A percentile compares a stretch with the other conserved stretches of the same genome.
Evolutionary conservation across 2,329 filamentous ascomycete genomes (phyloP).

Genomic region (Purpureocillium takamizusanense): DNA sequence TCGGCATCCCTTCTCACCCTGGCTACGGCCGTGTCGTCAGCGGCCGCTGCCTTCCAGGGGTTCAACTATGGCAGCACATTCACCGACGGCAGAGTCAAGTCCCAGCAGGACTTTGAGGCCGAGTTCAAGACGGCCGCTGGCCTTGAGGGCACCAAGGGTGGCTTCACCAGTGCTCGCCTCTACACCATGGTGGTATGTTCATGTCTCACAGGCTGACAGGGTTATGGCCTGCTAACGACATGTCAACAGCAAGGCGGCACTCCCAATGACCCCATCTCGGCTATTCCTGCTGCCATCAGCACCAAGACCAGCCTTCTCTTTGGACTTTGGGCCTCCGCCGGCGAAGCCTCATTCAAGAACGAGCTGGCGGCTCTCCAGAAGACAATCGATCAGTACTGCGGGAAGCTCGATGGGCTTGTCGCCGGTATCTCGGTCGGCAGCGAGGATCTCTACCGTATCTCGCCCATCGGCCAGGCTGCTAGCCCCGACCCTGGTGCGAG

Average conservation of each 20-base stretch:
- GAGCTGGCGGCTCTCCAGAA: slow-evolving; percentile 64
- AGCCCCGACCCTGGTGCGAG: slow-evolving; percentile 53
- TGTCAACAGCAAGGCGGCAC: slow-evolving; percentile 50
- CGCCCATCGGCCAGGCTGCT: slow-evolving; percentile 57
- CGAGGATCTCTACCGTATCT: slow-evolving; percentile 79
- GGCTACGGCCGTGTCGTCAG: slow-evolving; percentile 23
- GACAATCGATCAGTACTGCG: slow-evolving; percentile 62
- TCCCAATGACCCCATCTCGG: slow-evolving; percentile 54
- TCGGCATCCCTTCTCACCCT: slow-evolving; percentile 21
- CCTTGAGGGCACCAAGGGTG: slow-evolving; percentile 52
- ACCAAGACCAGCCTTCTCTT: slow-evolving; percentile 73
- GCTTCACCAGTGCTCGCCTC: slow-evolving; percentile 61
- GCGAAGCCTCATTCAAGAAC: slow-evolving; percentile 53
- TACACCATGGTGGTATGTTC: slow-evolving; percentile 55
- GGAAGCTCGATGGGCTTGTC: slow-evolving; percentile 54
- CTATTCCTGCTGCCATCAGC: slow-evolving; percentile 74
- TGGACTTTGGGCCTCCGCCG: slow-evolving; percentile 73
- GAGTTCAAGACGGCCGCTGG: slow-evolving; percentile 59
- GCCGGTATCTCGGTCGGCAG: slow-evolving; percentile 79
- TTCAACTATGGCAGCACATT: slow-evolving; percentile 67
- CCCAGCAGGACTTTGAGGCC: slow-evolving; percentile 56
- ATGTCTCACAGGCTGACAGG: not conserved
- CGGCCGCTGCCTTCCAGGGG: slow-evolving; percentile 41
- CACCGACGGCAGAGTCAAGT: slow-evolving; percentile 49
- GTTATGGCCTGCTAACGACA: not conserved